Base-by-base conservation (phyloP, 805 yeast species). In the Candida hispaniensis region DNA sequence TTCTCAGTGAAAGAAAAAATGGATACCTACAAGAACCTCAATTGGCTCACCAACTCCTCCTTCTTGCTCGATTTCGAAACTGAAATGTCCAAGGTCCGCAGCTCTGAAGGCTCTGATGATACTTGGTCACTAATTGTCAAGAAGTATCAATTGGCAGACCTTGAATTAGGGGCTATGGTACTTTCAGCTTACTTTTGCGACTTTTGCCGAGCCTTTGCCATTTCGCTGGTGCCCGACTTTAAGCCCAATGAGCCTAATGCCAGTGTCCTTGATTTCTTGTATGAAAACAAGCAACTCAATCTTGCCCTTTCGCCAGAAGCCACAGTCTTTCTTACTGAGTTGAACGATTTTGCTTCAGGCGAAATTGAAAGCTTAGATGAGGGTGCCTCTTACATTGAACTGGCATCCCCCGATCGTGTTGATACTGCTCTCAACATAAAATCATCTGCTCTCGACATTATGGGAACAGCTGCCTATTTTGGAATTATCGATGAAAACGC, bases 301-400 rank as follows among this genome's bases (percentile, higher is more conserved):
- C 32, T 34, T 25, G 4, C 33, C 16, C 22, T 30, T 35, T 13
- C 18, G 22, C 38, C 16, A 14, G 12, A 15, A n/a, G 38, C 20
- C n/a, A 22, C n/a, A n/a, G n/a, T n/a, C n/a, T n/a, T 47, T 13
- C 35, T 51, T 21, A 36, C 36, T 11, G 33, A 39, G 10, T 38
- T 43, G 32, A 41, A 41, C 18, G 45, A 41, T 14, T 44, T 42
- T 21, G 51, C 67, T 4, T 40, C 56, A 14, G 54, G 54, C 30
- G 65, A 66, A 40, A 52, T 67, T 51, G 63, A 58, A 20, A 54
- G 62, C 14, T 56, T 76, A 39, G 80, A 76, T 44, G 60, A 69
- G 18, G 79, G 79, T 18, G 69, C 69, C 18, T 59, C 67, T 4
- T 73, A 66, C 49, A 61, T 75, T 40, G 73, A 67, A 16, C 58